Conservation (phyloP, 106 monocot species). For the Allium fistulosum region DNA sequence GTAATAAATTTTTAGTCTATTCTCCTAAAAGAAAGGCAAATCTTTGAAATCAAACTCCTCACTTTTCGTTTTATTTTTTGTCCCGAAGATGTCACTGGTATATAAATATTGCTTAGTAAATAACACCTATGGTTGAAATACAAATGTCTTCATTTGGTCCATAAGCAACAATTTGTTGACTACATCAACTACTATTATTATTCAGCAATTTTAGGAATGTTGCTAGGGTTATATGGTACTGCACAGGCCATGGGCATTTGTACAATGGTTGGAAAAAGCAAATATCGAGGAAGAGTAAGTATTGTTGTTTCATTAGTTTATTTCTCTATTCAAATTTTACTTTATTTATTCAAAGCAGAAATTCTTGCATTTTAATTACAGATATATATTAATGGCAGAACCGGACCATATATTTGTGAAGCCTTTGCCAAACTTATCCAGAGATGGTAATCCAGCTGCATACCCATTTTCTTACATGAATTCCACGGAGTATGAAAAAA, state of each 20-base stretch:
- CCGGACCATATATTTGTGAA: conserved; percentile 87
- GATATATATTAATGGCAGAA: conserved; percentile 85
- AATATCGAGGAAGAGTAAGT: conserved; percentile 80
- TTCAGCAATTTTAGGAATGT: background rate
- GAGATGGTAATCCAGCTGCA: conserved; percentile 42
- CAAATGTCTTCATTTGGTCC: too few relatives aligned
- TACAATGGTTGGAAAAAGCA: conserved; percentile 83
- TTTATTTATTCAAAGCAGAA: background rate
- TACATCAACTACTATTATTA: too few relatives aligned
- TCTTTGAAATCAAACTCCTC: too few relatives aligned
- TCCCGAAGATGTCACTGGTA: too few relatives aligned
- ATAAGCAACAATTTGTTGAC: too few relatives aligned
- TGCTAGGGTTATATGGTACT: conserved; percentile 79
- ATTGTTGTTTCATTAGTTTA: background rate
- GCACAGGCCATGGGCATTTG: conserved; percentile 95
- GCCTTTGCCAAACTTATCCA: conserved; percentile 72
- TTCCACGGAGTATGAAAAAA: conserved; percentile 35
- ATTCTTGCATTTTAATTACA: conserved; percentile 8
- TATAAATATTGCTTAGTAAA: too few relatives aligned
- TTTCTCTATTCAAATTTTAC: background rate
- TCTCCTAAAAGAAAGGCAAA: too few relatives aligned
- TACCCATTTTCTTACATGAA: conserved; percentile 85
- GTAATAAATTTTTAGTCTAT: too few relatives aligned
- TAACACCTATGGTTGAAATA: too few relatives aligned
- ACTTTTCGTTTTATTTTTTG: too few relatives aligned